Conservation (phyloP, 2,329 filamentous ascomycete genomes). For the Trichophyton benhamiae region DNA sequence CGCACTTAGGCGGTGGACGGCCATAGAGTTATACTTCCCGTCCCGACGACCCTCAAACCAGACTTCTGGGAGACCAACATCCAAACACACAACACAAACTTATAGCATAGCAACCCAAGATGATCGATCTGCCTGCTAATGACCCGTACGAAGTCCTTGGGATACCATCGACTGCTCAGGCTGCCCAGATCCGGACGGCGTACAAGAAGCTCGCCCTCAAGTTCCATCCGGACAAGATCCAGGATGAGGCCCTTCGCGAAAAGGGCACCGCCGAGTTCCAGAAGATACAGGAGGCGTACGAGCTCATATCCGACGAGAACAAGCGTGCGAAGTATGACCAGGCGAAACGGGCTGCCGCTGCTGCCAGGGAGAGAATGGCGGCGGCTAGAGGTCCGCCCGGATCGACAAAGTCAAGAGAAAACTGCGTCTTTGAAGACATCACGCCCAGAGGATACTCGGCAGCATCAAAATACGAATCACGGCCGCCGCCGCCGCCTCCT, state of each 20-base stretch:
- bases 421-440: constrained; percentile 10
- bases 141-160: constrained; percentile 74
- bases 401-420: constrained; percentile 53
- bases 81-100: no score
- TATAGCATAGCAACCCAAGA: neutral
- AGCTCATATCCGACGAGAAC: constrained; percentile 67
- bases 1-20: neutral
- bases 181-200: constrained; percentile 60
- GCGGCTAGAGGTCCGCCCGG: constrained; percentile 22
- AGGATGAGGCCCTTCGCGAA: constrained; percentile 62
- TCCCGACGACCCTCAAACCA: neutral
- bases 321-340: constrained; percentile 68
- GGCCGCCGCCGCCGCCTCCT: neutral
- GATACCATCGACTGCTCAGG: constrained; percentile 57
- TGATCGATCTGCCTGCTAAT: neutral
- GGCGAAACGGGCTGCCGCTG: constrained; percentile 27
- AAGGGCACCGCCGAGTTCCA: constrained; percentile 81
- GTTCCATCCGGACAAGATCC: constrained; percentile 84
- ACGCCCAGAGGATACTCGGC: constrained; percentile 33
- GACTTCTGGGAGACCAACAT: neutral
- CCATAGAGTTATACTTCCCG: constrained; percentile 3
- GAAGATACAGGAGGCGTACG: constrained; percentile 83
- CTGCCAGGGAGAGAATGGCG: neutral
- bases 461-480: constrained; percentile 10
- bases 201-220: constrained; percentile 79